phyloP scores from a whole-genome alignment of 2,329 filamentous ascomycete species.

The Hypoxylon sp. region DNA sequence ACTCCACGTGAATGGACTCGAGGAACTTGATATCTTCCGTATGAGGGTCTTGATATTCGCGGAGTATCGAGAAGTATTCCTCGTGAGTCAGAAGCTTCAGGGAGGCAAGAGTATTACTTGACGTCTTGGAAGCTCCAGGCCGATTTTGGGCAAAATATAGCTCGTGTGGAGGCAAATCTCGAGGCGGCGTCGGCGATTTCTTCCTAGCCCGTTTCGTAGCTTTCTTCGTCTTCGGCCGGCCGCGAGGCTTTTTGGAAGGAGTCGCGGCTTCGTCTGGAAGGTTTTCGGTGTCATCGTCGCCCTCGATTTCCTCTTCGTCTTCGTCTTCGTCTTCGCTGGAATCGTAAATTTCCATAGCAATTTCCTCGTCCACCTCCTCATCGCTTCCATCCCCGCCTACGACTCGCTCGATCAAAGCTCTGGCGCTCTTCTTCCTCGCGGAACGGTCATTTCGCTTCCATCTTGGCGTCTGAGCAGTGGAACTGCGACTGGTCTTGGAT shows the following conservation, averaged over 20 bases:
- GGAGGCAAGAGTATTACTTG: constrained; percentile 80
- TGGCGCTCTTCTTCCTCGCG: constrained; percentile 83
- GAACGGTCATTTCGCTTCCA: constrained; percentile 79
- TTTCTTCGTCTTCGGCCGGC: constrained; percentile 54
- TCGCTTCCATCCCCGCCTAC: constrained; percentile 70
- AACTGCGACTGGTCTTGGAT: constrained; percentile 35
- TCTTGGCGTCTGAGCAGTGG: constrained; percentile 64
- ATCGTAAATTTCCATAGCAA: constrained; percentile 74
- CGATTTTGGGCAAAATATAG: constrained; percentile 94
- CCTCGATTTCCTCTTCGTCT: constrained; percentile 40
- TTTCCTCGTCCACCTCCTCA: constrained; percentile 73
- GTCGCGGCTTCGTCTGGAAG: constrained; percentile 45
- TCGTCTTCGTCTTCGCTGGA: constrained; percentile 61
- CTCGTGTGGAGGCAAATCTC: constrained; percentile 85
- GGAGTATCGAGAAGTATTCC: constrained; percentile 80
- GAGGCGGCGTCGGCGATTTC: constrained; percentile 79
- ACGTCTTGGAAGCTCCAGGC: constrained; percentile 81
- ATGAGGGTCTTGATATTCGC: constrained; percentile 73
- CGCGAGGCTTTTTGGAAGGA: constrained; percentile 59
- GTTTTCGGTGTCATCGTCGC: constrained; percentile 43
- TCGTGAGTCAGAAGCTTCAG: constrained; percentile 85
- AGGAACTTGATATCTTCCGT: constrained; percentile 74
- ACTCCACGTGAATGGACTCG: constrained; percentile 76
- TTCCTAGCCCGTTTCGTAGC: constrained; percentile 52
- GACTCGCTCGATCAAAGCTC: constrained; percentile 76